Conservation (phyloP, 257 asterid genomes). For the Solanum peruvianum region DNA sequence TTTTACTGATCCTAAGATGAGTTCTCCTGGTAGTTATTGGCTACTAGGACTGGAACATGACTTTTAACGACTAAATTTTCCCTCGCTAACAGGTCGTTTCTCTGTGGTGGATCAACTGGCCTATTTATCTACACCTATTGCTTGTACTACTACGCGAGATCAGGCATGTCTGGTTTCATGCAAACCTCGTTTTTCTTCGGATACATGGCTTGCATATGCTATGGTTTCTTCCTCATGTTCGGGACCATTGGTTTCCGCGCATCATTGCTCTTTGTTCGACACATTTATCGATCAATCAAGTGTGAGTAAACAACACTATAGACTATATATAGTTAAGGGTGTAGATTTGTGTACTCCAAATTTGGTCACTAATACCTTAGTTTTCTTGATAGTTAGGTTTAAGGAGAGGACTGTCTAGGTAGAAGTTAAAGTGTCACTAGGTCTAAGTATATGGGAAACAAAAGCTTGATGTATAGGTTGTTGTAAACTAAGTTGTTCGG, state of each 20-base stretch:
- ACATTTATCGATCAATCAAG: slow-evolving; percentile 12
- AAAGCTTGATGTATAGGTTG: not conserved
- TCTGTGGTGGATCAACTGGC: slow-evolving; percentile 19
- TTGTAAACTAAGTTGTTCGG: no score
- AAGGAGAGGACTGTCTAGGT: not conserved
- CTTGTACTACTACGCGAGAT: slow-evolving; percentile 5
- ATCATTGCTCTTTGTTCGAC: slow-evolving; percentile 8
- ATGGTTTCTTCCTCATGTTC: slow-evolving; percentile 19
- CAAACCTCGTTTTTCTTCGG: slow-evolving; percentile 27
- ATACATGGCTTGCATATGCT: slow-evolving; percentile 20
- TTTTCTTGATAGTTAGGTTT: not conserved
- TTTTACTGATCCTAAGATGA: not conserved
- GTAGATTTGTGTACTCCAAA: not conserved
- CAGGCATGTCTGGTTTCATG: slow-evolving; percentile 13
- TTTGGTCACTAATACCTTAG: not conserved
- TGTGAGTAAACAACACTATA: slow-evolving; percentile 7
- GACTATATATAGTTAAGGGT: not conserved
- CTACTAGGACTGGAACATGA: not conserved
- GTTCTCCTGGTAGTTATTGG: not conserved
- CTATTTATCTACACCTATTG: slow-evolving; percentile 8
- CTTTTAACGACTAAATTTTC: not conserved
- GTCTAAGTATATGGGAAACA: not conserved
- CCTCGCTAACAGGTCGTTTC: slow-evolving; percentile 9
- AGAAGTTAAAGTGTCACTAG: not conserved
- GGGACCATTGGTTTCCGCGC: slow-evolving; percentile 15